A percentile compares a stretch with the other conserved stretches of the same genome.
phyloP scores from a whole-genome alignment of 345 rosid genomes.

The Ailanthus altissimus region DNA sequence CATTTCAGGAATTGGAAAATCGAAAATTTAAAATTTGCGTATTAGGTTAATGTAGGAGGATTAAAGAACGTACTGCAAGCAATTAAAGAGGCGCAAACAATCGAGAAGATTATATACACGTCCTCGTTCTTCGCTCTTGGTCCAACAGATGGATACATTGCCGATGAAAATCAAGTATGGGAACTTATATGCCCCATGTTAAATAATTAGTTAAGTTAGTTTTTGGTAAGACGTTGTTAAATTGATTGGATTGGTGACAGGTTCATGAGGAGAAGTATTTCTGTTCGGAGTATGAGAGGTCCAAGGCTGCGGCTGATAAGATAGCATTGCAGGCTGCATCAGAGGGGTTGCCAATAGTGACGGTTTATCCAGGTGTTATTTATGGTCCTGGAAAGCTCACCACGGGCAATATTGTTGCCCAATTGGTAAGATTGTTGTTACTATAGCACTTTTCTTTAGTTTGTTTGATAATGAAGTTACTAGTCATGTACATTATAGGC shows the following conservation, averaged over 20 bases:
- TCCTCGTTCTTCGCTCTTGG: slow-evolving; percentile 94
- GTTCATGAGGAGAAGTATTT: slow-evolving; percentile 62
- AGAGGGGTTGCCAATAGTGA: slow-evolving; percentile 70
- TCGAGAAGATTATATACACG: slow-evolving; percentile 72
- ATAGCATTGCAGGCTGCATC: slow-evolving; percentile 64
- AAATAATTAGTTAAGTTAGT: background rate
- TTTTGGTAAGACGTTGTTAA: background rate
- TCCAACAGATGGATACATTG: slow-evolving; percentile 73
- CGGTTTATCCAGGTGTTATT: slow-evolving; percentile 81
- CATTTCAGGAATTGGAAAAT: background rate
- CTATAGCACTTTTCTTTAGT: background rate
- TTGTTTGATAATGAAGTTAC: background rate
- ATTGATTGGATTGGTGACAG: slow-evolving; percentile 37
- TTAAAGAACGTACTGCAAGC: slow-evolving; percentile 72
- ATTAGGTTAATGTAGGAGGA: slow-evolving; percentile 84
- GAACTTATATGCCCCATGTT: background rate
- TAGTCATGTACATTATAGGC: background rate
- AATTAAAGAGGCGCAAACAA: slow-evolving; percentile 49
- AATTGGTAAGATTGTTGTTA: slow-evolving; percentile 51
- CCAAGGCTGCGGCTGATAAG: slow-evolving; percentile 75
- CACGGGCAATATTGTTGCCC: slow-evolving; percentile 70
- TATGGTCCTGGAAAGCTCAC: slow-evolving; percentile 88
- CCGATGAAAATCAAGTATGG: slow-evolving; percentile 69
- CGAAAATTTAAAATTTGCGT: background rate
- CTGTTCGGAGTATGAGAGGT: slow-evolving; percentile 87